Conservation (phyloP, 306 rosid species). For the Medicago lupulina region DNA sequence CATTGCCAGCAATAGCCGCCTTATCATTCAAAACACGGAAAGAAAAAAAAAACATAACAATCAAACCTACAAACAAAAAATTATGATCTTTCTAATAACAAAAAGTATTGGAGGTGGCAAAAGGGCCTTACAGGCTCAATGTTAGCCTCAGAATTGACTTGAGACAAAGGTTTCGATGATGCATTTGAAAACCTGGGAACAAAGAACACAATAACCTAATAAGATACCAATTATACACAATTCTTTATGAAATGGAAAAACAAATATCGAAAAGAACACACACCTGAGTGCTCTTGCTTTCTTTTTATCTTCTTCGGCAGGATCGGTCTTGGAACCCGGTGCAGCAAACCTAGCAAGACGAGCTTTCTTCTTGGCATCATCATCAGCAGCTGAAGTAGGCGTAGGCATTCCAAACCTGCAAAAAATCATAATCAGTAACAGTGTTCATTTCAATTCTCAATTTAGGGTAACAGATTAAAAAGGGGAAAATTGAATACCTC, state of each 20-base stretch:
- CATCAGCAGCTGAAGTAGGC: slow-evolving; percentile 60
- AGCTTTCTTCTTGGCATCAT: slow-evolving; percentile 84
- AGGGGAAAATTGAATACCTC: slow-evolving; percentile 58
- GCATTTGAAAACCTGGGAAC: slow-evolving; percentile 68
- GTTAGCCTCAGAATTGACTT: slow-evolving; percentile 62
- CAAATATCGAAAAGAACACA: slow-evolving; percentile 40
- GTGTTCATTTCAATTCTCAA: neutral
- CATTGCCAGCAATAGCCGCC: slow-evolving; percentile 66
- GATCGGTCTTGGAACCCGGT: slow-evolving; percentile 61
- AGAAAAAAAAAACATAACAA: slow-evolving; percentile 44
- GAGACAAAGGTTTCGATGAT: slow-evolving; percentile 47
- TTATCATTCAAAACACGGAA: slow-evolving; percentile 46
- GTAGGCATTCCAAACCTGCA: slow-evolving; percentile 73
- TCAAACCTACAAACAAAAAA: slow-evolving; percentile 22
- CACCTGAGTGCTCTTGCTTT: slow-evolving; percentile 88
- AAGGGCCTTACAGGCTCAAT: slow-evolving; percentile 64
- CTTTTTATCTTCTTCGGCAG: slow-evolving; percentile 79
- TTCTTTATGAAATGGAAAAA: neutral
- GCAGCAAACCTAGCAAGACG: slow-evolving; percentile 78
- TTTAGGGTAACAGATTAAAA: slow-evolving; percentile 24
- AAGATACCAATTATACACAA: slow-evolving; percentile 16
- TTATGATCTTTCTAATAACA: neutral
- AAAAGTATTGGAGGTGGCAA: slow-evolving; percentile 10
- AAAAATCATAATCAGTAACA: slow-evolving; percentile 27
- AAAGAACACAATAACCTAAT: slow-evolving; percentile 28